phyloP scores from a whole-genome alignment of 805 yeast species.

The Babjeviella inositovora region DNA sequence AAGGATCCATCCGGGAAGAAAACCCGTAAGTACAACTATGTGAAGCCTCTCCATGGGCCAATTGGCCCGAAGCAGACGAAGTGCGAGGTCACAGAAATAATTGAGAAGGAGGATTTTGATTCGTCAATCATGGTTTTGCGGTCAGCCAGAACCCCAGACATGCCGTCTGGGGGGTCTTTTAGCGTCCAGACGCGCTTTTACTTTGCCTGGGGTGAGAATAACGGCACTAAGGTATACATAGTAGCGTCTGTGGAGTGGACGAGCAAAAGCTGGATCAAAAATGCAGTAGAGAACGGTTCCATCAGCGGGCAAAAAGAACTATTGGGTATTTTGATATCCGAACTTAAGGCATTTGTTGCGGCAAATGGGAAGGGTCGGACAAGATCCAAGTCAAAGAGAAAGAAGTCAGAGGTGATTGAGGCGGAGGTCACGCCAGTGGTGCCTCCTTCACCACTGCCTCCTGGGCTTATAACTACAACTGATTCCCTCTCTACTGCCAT shows the following conservation, averaged over 20 bases:
- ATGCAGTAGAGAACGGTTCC: conserved; percentile 77
- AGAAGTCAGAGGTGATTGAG: too few relatives aligned
- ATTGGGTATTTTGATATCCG: too few relatives aligned
- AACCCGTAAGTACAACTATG: conserved; percentile 35
- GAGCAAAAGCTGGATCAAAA: conserved; percentile 83
- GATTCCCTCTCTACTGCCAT: too few relatives aligned
- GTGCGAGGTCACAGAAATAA: conserved; percentile 45
- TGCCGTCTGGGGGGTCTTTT: conserved; percentile 83
- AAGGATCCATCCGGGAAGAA: conserved; percentile 13
- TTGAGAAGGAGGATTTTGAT: conserved; percentile 36
- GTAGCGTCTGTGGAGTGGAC: conserved; percentile 80
- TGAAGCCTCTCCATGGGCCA: conserved; percentile 48
- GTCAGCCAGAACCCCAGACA: conserved; percentile 74
- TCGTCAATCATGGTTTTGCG: conserved; percentile 43
- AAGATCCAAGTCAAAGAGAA: too few relatives aligned
- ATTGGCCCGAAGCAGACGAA: conserved; percentile 68
- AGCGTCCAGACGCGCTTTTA: conserved; percentile 58
- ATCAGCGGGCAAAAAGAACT: conserved; percentile 60
- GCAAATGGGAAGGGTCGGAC: too few relatives aligned
- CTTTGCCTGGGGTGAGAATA: conserved; percentile 58
- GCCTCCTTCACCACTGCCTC: too few relatives aligned
- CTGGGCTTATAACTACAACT: too few relatives aligned
- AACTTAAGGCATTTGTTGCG: too few relatives aligned
- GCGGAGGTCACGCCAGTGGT: too few relatives aligned
- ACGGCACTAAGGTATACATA: conserved; percentile 41